These are phyloP conservation scores for Amorphotheca resinae DNA, from an alignment of 495 filamentous ascomycete species.

Conservation along the genomic window DNA sequence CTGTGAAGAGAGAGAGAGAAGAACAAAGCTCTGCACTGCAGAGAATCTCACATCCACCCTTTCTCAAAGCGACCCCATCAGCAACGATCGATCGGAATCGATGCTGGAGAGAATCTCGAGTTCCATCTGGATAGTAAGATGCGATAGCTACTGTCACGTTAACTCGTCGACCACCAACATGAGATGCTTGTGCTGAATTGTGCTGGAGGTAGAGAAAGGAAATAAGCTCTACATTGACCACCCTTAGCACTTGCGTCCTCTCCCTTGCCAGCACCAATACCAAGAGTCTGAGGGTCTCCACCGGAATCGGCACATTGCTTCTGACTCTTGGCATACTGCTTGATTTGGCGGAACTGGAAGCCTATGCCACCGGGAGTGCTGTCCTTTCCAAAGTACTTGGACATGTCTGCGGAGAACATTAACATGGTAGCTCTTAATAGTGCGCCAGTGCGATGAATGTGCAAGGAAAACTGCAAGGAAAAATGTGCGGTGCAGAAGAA, in stretches of 20 bases:
- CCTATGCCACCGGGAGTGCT: constrained; percentile 11
- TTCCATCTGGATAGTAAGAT: constrained; percentile 22
- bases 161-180: too few relatives aligned
- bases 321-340: constrained; percentile 12
- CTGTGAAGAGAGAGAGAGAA: background rate
- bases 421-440: background rate
- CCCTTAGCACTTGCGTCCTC: background rate
- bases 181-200: background rate
- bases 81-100: constrained; percentile 31
- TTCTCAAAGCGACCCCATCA: constrained; percentile 18
- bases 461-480: background rate
- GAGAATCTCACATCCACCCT: constrained; percentile 1
- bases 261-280: constrained; percentile 9
- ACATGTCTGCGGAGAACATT: constrained; percentile 8
- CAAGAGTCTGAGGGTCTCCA: constrained; percentile 12
- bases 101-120: constrained; percentile 30
- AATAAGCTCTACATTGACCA: background rate
- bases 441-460: background rate
- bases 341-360: constrained; percentile 16
- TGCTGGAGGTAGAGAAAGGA: background rate
- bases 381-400: constrained; percentile 15
- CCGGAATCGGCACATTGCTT: constrained; percentile 6
- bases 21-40: background rate
- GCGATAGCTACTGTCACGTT: constrained; percentile 21
- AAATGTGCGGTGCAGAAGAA: background rate